These are phyloP conservation scores for Ophiostoma triangulosporum DNA, from an alignment of 2,329 filamentous ascomycete species.

Conservation along the genomic window DNA sequence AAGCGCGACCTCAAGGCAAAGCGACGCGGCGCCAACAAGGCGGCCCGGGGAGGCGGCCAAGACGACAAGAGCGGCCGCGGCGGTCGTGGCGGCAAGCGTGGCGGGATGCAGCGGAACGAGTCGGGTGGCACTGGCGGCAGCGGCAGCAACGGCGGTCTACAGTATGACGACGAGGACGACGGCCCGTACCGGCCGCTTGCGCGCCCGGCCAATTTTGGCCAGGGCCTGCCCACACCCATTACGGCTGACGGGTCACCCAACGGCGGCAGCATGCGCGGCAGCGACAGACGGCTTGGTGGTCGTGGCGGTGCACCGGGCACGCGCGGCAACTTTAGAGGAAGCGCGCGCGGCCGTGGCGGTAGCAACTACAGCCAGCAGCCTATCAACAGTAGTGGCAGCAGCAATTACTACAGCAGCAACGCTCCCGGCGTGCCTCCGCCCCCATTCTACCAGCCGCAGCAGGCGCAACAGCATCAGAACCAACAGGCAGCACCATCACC, in stretches of 20 bases:
- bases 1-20: slow-evolving; percentile 58
- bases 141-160: slow-evolving; percentile 31
- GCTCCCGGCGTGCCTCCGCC: neutral
- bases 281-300: slow-evolving; percentile 18
- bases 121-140: slow-evolving; percentile 15
- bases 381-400: slow-evolving; percentile 12
- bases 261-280: slow-evolving; percentile 25
- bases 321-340: neutral
- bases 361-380: too few relatives aligned
- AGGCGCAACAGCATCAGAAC: neutral
- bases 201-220: slow-evolving; percentile 50
- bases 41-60: neutral
- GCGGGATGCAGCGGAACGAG: slow-evolving; percentile 21
- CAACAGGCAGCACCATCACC: neutral
- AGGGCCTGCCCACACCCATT: slow-evolving; percentile 19
- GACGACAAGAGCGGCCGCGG: neutral
- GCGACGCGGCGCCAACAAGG: slow-evolving; percentile 29
- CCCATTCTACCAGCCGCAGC: neutral
- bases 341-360: slow-evolving; percentile 3
- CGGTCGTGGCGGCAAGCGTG: slow-evolving; percentile 1
- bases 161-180: slow-evolving; percentile 55
- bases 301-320: slow-evolving; percentile 22
- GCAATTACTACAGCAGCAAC: neutral
- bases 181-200: slow-evolving; percentile 59
- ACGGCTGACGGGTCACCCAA: slow-evolving; percentile 23